Evolutionary conservation across 345 rosid genomes (phyloP).

Genomic region (Hirschfeldia incana): DNA sequence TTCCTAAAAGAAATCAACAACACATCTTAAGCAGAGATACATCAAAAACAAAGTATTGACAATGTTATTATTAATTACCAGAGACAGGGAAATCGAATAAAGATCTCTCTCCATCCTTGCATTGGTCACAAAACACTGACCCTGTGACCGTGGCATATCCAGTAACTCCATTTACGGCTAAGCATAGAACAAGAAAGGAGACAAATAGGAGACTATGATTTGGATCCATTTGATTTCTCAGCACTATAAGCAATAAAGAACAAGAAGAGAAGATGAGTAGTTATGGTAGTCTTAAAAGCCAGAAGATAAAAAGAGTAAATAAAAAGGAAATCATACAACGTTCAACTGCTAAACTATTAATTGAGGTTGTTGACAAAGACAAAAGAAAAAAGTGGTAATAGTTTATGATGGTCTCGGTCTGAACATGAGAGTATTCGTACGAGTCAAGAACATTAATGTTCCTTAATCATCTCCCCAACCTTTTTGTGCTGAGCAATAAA

Average conservation of each 20-base stretch:
- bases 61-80: constrained; percentile 42
- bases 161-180: constrained; percentile 48
- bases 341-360: constrained; percentile 54
- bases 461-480: constrained; percentile 25
- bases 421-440: constrained; percentile 39
- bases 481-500: constrained; percentile 34
- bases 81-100: constrained; percentile 73
- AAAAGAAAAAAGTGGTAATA: neutral
- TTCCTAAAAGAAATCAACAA: constrained; percentile 50
- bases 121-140: constrained; percentile 83
- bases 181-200: constrained; percentile 49
- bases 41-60: neutral
- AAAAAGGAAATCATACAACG: constrained; percentile 37
- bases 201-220: constrained; percentile 41
- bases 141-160: constrained; percentile 73
- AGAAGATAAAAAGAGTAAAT: constrained; percentile 24
- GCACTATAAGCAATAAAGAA: constrained; percentile 35
- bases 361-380: constrained; percentile 39
- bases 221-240: constrained; percentile 48
- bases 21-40: constrained; percentile 1
- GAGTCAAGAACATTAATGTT: constrained; percentile 30
- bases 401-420: constrained; percentile 14
- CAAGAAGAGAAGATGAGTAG: constrained; percentile 15
- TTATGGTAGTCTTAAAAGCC: constrained; percentile 23
- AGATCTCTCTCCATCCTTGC: constrained; percentile 80